phyloP scores from a whole-genome alignment of 75 land plant genomes.

The Isoetes taiwanensis region DNA sequence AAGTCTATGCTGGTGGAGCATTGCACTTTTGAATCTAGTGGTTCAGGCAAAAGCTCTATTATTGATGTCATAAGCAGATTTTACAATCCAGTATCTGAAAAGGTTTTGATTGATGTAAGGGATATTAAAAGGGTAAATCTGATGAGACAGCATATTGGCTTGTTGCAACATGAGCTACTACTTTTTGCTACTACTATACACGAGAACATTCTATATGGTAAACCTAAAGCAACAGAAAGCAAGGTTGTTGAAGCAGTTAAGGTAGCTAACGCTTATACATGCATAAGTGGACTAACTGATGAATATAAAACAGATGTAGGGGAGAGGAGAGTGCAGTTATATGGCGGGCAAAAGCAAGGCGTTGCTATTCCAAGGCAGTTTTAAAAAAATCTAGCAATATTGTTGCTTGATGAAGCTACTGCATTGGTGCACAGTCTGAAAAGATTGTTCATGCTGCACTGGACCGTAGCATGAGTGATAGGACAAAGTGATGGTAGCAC shows the following conservation, averaged over 20 bases:
- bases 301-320: neutral
- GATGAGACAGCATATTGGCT: neutral
- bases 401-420: slow-evolving; percentile 5
- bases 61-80: neutral
- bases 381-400: neutral
- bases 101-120: neutral
- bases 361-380: neutral
- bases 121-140: neutral
- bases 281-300: neutral
- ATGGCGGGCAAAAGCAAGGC: neutral
- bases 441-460: neutral
- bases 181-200: neutral
- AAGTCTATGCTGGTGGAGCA: neutral
- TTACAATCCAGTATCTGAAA: neutral
- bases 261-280: slow-evolving; percentile 2
- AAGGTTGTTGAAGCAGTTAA: neutral
- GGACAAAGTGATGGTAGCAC: too few species aligned
- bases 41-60: slow-evolving; percentile 1
- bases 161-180: neutral
- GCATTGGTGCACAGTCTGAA: neutral
- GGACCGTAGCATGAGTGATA: too few species aligned
- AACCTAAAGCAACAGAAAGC: neutral
- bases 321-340: slow-evolving; percentile 2
- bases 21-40: neutral
- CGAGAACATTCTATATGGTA: slow-evolving; percentile 1